Evolutionary conservation across 2,329 filamentous ascomycete species (phyloP), one percentile per base, ranked within the genome.

Genomic region (Neobulgaria alba): DNA sequence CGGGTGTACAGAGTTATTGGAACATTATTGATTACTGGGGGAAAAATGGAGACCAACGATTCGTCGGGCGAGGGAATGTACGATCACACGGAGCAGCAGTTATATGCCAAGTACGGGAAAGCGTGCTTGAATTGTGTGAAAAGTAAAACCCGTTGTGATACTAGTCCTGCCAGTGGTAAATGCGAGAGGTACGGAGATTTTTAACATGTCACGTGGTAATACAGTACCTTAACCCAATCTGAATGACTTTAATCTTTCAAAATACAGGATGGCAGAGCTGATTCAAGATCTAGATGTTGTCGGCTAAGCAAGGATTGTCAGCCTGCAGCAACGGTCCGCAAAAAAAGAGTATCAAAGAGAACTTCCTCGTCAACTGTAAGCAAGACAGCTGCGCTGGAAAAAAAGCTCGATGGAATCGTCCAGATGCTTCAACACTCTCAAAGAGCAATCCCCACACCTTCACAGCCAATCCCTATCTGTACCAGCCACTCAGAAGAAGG

Each of bases 311-410:
- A 49, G 16, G 37, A 39, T 26, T 49, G 47, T 10, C 41, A 46
- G 15, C 45, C 45, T n/a, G 37, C 40, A 15, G 26, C 31, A 20
- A 41, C 35, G 20, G 34, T 33, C 14, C 43, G 39, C 12, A 42
- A 40, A 17, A 49, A 39, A 36, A 34, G 34, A 10, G 34, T 17
- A 15, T 33, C 23, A 10, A 49, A 41, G 36, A 41, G 34, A 18
- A 23, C 39, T 36, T 39, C 42, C 19, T 36, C 38, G 17, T 32
- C 38, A 19, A 29, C 26, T 10, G n/a, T n/a, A n/a, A n/a, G n/a
- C n/a, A 49, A 46, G 29, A 46, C 47, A 8, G 47, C 47, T 29
- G 42, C 43, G 17, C 41, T 49, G 9, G 47, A 49, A 32, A 33
- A 46, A 32, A 49, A 48, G 21, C 45, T 49, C 14, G 45, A 49